These are phyloP conservation scores for Xylaria sp. DNA, from an alignment of 2,329 filamentous ascomycete species.

Conservation along the genomic window DNA sequence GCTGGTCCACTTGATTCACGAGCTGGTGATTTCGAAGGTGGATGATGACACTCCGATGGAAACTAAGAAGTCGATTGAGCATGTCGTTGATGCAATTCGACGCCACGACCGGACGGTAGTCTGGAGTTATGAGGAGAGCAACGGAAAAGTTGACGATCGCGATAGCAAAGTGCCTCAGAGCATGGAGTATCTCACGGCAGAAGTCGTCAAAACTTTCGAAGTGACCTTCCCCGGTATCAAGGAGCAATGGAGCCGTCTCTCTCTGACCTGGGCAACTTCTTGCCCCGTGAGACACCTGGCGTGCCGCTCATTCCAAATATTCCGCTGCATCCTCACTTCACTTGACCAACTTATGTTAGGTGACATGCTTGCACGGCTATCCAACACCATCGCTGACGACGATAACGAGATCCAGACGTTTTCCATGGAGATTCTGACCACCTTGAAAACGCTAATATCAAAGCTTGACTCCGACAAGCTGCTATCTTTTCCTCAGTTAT, in stretches of 20 bases:
- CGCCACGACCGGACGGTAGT: constrained; percentile 82
- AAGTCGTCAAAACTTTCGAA: constrained; percentile 84
- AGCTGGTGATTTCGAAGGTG: constrained; percentile 80
- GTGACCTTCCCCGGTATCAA: constrained; percentile 83
- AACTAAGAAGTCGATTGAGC: constrained; percentile 77
- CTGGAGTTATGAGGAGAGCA: constrained; percentile 94
- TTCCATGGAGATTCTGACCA: constrained; percentile 96
- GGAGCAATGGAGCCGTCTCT: constrained; percentile 87
- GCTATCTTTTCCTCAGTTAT: constrained; percentile 88
- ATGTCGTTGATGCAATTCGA: constrained; percentile 84
- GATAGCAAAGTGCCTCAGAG: constrained; percentile 81
- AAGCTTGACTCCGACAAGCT: constrained; percentile 80
- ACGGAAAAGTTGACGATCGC: constrained; percentile 72
- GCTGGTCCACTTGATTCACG: constrained; percentile 96
- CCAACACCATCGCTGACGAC: constrained; percentile 95
- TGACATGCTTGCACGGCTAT: constrained; percentile 93
- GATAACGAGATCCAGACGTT: constrained; percentile 94
- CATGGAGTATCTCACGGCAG: constrained; percentile 82
- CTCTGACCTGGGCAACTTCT: constrained; percentile 93
- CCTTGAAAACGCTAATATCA: constrained; percentile 85
- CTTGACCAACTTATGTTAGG: constrained; percentile 93
- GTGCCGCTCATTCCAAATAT: constrained; percentile 96
- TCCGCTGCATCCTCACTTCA: constrained; percentile 88
- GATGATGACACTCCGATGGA: constrained; percentile 66
- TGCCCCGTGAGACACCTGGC: constrained; percentile 94